Evolutionary conservation across 1,284 basidiomycete genomes (phyloP), one percentile per base, ranked within the genome.

Genomic region (Stygiomarasmius scandens): DNA sequence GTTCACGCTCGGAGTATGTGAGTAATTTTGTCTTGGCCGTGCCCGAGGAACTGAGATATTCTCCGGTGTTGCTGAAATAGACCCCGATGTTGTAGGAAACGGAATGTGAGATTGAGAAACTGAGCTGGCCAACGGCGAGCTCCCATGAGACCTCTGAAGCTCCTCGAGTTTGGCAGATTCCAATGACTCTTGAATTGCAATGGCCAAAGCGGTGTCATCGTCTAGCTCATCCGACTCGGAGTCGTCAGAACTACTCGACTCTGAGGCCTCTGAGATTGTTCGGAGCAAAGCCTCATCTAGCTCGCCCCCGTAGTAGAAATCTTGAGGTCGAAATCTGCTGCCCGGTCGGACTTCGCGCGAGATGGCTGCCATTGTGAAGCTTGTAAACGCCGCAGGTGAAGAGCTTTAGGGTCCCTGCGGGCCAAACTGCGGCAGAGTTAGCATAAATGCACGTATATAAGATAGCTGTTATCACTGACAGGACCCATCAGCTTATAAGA

Each of bases 101-200:
- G 29, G 29, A 12, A 32, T 12, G 12, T 32, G 38, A 41, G n/a
- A 41, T 12, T 16, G 38, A 19, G 6, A 41, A 19, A n/a, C 38
- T 32, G 48, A 29, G 25, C n/a, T 47, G 45, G n/a, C 45, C 29
- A 19, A 41, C 8, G 8, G 6, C 5, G n/a, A 41, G 38, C 14
- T 34, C 38, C n/a, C 16, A 16, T 19, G 16, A 3, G 48, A 49
- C 25, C 48, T 27, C n/a, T 19, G 8, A 14, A 49, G 27, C 16
- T 49, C 48, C n/a, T 49, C 48, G 2, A 14, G 48, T n/a, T 49
- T 29, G 9, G 48, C 48, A 29, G 48, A 49, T 27, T 49, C 48
- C 48, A 49, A 19, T 23, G 48, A 49, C 8, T 49, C 48, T 24
- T 49, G 48, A 5, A 49, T 32, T 4, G 48, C 48, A n/a, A 49